Conservation (phyloP, 2,329 filamentous ascomycete genomes). For the Coniochaeta sp. region DNA sequence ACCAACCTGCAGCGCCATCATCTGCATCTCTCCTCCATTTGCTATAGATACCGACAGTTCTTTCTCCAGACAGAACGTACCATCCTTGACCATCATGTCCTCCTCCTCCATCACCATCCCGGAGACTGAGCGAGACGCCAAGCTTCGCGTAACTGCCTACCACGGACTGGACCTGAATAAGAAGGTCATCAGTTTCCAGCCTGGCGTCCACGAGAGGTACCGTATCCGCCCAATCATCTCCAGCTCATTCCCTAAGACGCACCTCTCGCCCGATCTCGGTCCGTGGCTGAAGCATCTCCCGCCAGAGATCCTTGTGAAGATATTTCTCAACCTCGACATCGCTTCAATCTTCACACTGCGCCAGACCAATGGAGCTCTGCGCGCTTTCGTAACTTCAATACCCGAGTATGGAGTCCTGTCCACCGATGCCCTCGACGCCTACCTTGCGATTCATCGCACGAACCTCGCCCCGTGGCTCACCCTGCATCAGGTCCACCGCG, state of each 20-base stretch:
- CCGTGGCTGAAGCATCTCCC: background rate
- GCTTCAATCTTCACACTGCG: background rate
- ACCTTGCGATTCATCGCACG: background rate
- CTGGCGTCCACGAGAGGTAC: background rate
- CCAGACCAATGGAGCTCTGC: background rate
- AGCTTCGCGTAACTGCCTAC: background rate
- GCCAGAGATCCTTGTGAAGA: background rate
- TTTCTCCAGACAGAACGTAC: no score
- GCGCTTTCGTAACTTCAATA: background rate
- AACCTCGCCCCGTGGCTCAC: background rate
- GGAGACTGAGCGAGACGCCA: background rate
- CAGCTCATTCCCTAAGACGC: background rate
- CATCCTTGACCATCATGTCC: no score
- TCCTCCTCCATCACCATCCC: no score
- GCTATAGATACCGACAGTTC: no score
- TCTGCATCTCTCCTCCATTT: no score
- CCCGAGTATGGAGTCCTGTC: background rate
- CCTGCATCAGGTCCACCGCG: background rate
- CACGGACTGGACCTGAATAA: background rate
- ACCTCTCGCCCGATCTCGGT: no score
- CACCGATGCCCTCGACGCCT: background rate
- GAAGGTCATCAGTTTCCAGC: background rate
- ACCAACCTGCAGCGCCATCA: no score
- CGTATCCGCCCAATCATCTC: no score
- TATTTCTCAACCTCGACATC: background rate